Evolutionary conservation across 208 protist species (phyloP).

Genomic region (Acanthamoeba lenticulata): DNA sequence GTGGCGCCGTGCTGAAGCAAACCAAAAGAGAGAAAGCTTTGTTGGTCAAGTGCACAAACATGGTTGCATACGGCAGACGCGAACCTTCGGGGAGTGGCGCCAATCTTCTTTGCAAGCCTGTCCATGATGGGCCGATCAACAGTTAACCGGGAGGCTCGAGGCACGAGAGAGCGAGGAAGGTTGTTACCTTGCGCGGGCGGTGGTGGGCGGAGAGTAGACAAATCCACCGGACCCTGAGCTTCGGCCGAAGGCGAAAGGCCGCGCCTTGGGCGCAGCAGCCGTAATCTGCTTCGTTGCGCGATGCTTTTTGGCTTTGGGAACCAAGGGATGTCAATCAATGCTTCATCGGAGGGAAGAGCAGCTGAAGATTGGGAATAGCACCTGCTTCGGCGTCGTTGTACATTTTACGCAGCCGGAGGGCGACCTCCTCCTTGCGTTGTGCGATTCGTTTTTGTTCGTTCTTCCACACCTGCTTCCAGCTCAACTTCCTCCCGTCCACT

Average conservation of each 20-base stretch:
- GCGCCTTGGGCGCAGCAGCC: neutral
- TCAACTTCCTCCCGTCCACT: neutral
- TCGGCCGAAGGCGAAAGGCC: neutral
- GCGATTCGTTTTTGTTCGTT: conserved; percentile 17
- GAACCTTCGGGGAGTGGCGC: neutral
- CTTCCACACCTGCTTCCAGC: conserved; percentile 42
- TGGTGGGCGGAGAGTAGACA: neutral
- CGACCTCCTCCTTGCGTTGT: neutral
- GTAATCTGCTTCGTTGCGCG: neutral
- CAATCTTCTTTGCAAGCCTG: conserved; percentile 37
- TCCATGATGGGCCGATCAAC: neutral
- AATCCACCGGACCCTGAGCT: neutral
- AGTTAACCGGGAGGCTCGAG: neutral
- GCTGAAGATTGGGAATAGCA: neutral
- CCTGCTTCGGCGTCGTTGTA: conserved; percentile 35
- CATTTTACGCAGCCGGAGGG: neutral
- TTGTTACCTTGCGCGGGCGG: neutral
- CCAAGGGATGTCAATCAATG: neutral
- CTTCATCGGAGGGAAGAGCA: neutral
- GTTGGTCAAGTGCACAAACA: neutral
- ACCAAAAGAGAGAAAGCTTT: neutral
- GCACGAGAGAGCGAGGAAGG: neutral
- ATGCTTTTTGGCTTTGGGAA: conserved; percentile 6
- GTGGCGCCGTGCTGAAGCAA: neutral
- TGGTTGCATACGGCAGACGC: neutral